Percentiles rank a stretch among this genome's conserved stretches.
Conservation (phyloP, 352 stramenopile species). For the Blastocystis hominis region DNA sequence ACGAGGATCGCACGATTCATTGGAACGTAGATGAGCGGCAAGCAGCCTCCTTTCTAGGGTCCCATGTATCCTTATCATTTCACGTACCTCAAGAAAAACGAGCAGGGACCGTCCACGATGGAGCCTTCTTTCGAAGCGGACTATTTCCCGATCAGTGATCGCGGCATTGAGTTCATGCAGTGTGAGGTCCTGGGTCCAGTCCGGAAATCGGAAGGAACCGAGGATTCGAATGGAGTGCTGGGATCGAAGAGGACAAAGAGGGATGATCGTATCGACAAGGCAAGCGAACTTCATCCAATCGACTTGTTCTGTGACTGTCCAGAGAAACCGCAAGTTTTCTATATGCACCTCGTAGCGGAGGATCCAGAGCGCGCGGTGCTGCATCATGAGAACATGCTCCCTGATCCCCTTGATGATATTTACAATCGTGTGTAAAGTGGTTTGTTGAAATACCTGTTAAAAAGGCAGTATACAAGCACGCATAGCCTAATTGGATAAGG, state of each 20-base stretch:
- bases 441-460: background rate
- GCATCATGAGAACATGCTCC: background rate
- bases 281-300: background rate
- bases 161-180: too few relatives aligned
- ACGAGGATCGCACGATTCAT: background rate
- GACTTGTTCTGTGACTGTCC: background rate
- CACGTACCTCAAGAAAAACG: background rate
- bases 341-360: background rate
- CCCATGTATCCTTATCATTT: conserved; percentile 20
- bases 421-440: background rate
- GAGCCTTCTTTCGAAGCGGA: background rate
- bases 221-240: background rate
- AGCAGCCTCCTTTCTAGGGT: background rate
- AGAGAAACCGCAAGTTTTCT: background rate
- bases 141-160: background rate
- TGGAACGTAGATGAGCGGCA: background rate
- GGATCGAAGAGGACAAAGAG: background rate
- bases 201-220: too few relatives aligned
- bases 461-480: background rate
- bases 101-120: background rate
- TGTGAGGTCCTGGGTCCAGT: too few relatives aligned
- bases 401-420: background rate
- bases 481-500: background rate
- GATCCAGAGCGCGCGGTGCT: background rate
- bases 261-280: background rate